phyloP scores from a whole-genome alignment of 306 rosid species.

The Trifolium subterraneum region DNA sequence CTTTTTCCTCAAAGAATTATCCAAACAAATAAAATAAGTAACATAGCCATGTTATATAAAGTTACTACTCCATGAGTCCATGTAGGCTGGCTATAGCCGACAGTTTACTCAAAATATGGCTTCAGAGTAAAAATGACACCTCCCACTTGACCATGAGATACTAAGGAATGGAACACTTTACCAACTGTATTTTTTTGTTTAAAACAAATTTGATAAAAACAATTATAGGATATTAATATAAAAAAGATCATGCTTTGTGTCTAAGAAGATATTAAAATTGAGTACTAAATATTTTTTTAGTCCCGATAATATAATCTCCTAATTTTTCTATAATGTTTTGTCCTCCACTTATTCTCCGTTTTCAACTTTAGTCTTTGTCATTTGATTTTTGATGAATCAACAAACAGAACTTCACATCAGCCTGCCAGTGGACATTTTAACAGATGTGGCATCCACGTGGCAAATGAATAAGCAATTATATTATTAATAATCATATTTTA shows the following conservation, averaged over 20 bases:
- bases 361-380: too few species aligned
- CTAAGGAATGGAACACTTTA: background rate
- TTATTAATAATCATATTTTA: too few species aligned
- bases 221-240: background rate
- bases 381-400: too few species aligned
- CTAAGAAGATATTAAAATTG: background rate
- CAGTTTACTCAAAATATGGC: slow-evolving; percentile 1
- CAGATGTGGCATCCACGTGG: too few species aligned
- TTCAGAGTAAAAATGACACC: background rate
- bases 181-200: background rate
- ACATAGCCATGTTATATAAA: background rate
- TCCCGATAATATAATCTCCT: background rate
- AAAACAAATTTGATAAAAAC: background rate
- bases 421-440: too few species aligned
- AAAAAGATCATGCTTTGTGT: background rate
- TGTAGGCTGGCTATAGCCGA: background rate
- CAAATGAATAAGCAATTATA: too few species aligned
- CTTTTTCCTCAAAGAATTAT: slow-evolving; percentile 2
- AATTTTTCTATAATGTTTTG: too few species aligned
- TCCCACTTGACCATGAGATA: background rate
- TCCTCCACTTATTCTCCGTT: too few species aligned
- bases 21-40: slow-evolving; percentile 2
- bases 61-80: slow-evolving; percentile 1
- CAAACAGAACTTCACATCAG: too few species aligned
- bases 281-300: background rate